These are phyloP conservation scores for Lactifluus subvellereus DNA, from an alignment of 768 basidiomycete genomes.

Conservation along the genomic window DNA sequence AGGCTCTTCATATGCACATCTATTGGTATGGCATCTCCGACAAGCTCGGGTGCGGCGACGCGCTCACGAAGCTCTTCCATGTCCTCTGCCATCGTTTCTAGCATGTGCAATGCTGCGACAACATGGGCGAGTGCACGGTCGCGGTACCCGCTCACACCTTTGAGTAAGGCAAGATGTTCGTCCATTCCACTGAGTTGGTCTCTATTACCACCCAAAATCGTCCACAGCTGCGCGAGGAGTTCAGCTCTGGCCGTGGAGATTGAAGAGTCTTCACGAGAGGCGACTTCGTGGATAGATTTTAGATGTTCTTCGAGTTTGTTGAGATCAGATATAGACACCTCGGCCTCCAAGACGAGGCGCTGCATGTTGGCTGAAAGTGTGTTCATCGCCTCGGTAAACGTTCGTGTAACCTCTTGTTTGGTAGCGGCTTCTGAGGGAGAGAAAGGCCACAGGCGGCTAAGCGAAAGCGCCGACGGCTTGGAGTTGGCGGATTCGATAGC, in stretches of 20 bases:
- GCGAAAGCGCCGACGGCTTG: slow-evolving; percentile 28
- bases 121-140: slow-evolving; percentile 61
- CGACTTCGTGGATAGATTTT: slow-evolving; percentile 48
- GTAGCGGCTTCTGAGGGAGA: slow-evolving; percentile 29
- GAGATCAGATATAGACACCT: slow-evolving; percentile 49
- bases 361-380: slow-evolving; percentile 47
- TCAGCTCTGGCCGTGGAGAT: slow-evolving; percentile 43
- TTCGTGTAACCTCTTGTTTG: slow-evolving; percentile 43
- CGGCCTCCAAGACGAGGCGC: slow-evolving; percentile 63
- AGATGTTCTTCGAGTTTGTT: slow-evolving; percentile 59
- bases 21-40: slow-evolving; percentile 54
- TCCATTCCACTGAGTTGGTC: slow-evolving; percentile 45
- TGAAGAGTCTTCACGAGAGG: slow-evolving; percentile 50
- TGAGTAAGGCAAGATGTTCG: slow-evolving; percentile 47
- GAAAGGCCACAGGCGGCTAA: slow-evolving; percentile 31
- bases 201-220: slow-evolving; percentile 57
- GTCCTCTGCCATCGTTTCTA: slow-evolving; percentile 61
- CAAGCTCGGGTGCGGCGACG: slow-evolving; percentile 60
- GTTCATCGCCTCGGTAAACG: slow-evolving; percentile 60
- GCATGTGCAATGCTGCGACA: slow-evolving; percentile 53
- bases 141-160: slow-evolving; percentile 50
- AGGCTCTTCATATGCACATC: slow-evolving; percentile 77
- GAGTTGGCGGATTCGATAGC: slow-evolving; percentile 41
- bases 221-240: slow-evolving; percentile 65
- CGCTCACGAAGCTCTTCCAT: slow-evolving; percentile 73